These are phyloP conservation scores for Colletotrichum chlorophyti DNA, from an alignment of 2,329 filamentous ascomycete species.

Conservation along the genomic window DNA sequence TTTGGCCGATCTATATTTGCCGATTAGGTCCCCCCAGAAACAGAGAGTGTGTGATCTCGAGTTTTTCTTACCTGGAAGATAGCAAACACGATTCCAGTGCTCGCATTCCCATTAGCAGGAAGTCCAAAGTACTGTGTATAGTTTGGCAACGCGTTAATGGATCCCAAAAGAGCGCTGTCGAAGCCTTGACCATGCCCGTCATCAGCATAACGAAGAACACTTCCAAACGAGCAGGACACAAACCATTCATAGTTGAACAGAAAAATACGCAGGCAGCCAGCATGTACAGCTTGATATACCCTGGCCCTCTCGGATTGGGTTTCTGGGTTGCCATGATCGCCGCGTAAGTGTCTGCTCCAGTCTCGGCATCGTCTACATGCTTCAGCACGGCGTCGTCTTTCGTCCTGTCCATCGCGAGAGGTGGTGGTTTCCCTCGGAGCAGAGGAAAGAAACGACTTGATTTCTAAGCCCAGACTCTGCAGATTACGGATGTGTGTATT, in stretches of 20 bases:
- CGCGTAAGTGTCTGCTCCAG: conserved; percentile 39
- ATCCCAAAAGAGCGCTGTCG: conserved; percentile 50
- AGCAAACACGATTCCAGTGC: conserved; percentile 51
- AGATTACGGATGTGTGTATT: too few relatives aligned
- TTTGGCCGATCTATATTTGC: conserved; percentile 44
- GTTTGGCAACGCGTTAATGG: conserved; percentile 45
- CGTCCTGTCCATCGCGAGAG: background rate
- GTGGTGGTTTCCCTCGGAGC: background rate
- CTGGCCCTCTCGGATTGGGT: conserved; percentile 37
- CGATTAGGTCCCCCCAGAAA: background rate
- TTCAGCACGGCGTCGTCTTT: background rate
- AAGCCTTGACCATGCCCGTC: conserved; percentile 38
- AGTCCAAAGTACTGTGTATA: conserved; percentile 46
- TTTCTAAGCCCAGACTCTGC: background rate
- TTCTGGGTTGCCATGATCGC: conserved; percentile 39
- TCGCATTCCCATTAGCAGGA: conserved; percentile 42
- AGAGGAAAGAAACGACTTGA: too few relatives aligned
- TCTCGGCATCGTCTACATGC: conserved; percentile 18
- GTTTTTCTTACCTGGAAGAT: conserved; percentile 41
- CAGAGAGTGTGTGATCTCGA: background rate
- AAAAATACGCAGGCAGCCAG: conserved; percentile 37
- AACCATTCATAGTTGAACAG: conserved; percentile 49
- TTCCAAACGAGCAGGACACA: background rate
- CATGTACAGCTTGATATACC: conserved; percentile 39
- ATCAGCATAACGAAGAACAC: background rate